These are phyloP conservation scores for Podospora conica DNA, from an alignment of 495 filamentous ascomycete genomes.

Conservation along the genomic window DNA sequence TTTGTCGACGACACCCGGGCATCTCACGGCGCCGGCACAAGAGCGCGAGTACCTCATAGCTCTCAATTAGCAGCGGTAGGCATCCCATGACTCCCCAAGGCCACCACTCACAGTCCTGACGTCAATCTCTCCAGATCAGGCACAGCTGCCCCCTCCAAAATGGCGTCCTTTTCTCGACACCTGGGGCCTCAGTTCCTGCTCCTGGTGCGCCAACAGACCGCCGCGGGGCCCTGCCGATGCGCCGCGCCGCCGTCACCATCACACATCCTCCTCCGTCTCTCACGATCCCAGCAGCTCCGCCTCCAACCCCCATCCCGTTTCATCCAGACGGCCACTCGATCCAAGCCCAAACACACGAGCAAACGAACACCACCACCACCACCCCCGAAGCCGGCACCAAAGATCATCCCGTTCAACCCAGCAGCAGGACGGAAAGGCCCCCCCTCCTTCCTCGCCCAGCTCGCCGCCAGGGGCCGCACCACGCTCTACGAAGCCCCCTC, in stretches of 20 bases:
- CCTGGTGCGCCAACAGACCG: slow-evolving; percentile 2
- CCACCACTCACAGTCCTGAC: not conserved
- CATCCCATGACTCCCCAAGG: not conserved
- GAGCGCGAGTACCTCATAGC: not conserved
- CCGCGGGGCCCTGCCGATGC: slow-evolving; percentile 1
- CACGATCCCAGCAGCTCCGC: slow-evolving; percentile 2
- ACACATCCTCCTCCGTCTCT: slow-evolving; percentile 6
- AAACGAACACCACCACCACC: not conserved
- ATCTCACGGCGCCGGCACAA: not conserved
- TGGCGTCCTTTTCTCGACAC: slow-evolving; percentile 6
- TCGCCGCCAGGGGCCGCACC: slow-evolving; percentile 40
- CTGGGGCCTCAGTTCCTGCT: slow-evolving; percentile 7
- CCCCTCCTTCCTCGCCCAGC: slow-evolving; percentile 34
- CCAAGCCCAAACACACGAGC: slow-evolving; percentile 2
- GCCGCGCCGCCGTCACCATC: not conserved
- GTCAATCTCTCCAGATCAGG: not conserved
- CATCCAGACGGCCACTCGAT: slow-evolving; percentile 12
- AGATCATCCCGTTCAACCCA: not conserved
- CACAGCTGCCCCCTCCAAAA: not conserved
- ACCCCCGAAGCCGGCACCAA: not conserved
- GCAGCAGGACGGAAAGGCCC: not conserved
- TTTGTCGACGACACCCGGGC: slow-evolving; percentile 1
- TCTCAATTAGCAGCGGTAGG: not conserved
- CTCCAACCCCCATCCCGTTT: slow-evolving; percentile 6
- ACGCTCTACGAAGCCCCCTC: slow-evolving; percentile 57